Percentiles rank a stretch among this genome's conserved stretches.
Conservation (phyloP, 2,329 filamentous ascomycete genomes). For the Cladosporium sp. region DNA sequence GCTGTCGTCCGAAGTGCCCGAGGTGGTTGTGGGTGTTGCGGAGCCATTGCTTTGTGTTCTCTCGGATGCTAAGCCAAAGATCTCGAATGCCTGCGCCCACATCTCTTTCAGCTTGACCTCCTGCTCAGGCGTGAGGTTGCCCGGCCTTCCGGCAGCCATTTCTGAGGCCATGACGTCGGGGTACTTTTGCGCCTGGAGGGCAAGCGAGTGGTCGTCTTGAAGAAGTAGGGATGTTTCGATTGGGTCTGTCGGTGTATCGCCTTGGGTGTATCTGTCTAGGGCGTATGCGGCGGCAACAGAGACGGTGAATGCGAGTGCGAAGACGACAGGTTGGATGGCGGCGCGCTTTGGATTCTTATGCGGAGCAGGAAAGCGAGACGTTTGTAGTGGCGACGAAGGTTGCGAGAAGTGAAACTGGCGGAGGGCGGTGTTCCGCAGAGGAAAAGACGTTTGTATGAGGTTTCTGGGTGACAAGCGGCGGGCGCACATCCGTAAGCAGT, state of each 20-base stretch:
- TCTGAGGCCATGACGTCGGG: slow-evolving; percentile 19
- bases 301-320: slow-evolving; percentile 28
- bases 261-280: slow-evolving; percentile 22
- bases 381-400: slow-evolving; percentile 8
- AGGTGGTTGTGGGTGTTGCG: slow-evolving; percentile 32
- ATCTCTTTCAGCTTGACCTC: slow-evolving; percentile 85
- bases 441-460: neutral
- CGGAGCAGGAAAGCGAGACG: slow-evolving; percentile 6
- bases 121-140: slow-evolving; percentile 85
- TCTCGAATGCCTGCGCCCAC: slow-evolving; percentile 73
- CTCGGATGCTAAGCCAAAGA: slow-evolving; percentile 62
- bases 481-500: slow-evolving; percentile 7
- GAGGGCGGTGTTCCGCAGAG: neutral
- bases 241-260: neutral
- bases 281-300: slow-evolving; percentile 28
- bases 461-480: slow-evolving; percentile 1
- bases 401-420: slow-evolving; percentile 10
- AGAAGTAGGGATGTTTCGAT: neutral
- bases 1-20: slow-evolving; percentile 38
- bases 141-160: slow-evolving; percentile 68
- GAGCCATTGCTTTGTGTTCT: slow-evolving; percentile 21
- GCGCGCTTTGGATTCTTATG: slow-evolving; percentile 17
- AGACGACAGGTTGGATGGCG: slow-evolving; percentile 25
- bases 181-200: slow-evolving; percentile 22
- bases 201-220: slow-evolving; percentile 17